Conservation (phyloP, 2,329 filamentous ascomycete species). For the Claviceps pazoutovae region DNA sequence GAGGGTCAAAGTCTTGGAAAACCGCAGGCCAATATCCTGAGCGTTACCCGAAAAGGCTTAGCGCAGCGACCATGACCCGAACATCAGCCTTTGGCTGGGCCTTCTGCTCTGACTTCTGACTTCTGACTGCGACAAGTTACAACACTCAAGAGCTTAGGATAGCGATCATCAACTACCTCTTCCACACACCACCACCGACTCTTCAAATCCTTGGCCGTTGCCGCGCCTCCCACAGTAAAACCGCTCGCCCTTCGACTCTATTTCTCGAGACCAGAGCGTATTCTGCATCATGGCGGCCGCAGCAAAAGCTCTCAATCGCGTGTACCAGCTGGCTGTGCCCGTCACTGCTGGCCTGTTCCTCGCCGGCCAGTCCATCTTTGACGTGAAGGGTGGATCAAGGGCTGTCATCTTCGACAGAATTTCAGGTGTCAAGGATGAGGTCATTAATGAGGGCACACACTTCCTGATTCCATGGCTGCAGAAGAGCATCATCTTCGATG, state of each 20-base stretch:
- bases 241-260: neutral
- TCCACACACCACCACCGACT: neutral
- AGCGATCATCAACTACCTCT: neutral
- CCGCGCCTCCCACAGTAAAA: neutral
- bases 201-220: neutral
- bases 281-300: slow-evolving; percentile 31
- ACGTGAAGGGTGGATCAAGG: slow-evolving; percentile 86
- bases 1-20: slow-evolving; percentile 12
- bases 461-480: slow-evolving; percentile 95
- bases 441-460: slow-evolving; percentile 92
- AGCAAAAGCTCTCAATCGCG: slow-evolving; percentile 42
- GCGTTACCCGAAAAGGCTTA: slow-evolving; percentile 22
- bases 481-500: slow-evolving; percentile 87
- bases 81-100: slow-evolving; percentile 9
- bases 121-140: neutral
- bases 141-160: neutral
- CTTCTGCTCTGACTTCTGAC: neutral
- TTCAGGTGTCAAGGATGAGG: slow-evolving; percentile 79
- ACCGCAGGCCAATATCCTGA: slow-evolving; percentile 16
- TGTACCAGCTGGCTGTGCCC: slow-evolving; percentile 61
- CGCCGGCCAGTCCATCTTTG: slow-evolving; percentile 75
- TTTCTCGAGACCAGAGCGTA: neutral
- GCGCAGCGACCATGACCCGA: slow-evolving; percentile 11
- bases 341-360: slow-evolving; percentile 53
- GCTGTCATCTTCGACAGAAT: slow-evolving; percentile 97